phyloP scores from a whole-genome alignment of 2,329 filamentous ascomycete species.

The Parasarocladium wereldwijsianum region DNA sequence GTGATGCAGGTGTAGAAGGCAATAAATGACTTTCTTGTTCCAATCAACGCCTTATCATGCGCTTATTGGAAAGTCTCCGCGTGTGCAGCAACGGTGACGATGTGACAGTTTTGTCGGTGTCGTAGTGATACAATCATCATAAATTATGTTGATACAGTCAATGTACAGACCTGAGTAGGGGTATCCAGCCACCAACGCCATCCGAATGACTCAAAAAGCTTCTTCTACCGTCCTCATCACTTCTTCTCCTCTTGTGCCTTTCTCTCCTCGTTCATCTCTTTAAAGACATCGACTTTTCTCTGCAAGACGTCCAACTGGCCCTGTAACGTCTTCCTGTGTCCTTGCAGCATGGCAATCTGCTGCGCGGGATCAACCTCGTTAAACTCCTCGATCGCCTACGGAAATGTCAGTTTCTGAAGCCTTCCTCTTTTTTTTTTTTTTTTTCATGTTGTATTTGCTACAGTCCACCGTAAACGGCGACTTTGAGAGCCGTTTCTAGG shows the following conservation, averaged over 20 bases:
- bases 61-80: too few species aligned
- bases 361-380: constrained; percentile 24
- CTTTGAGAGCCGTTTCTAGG: not conserved
- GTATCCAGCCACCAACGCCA: too few species aligned
- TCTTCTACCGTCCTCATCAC: too few species aligned
- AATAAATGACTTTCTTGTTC: too few species aligned
- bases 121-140: too few species aligned
- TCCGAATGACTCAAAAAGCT: too few species aligned
- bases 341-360: constrained; percentile 29
- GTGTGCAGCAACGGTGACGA: too few species aligned
- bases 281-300: constrained; percentile 25
- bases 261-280: constrained; percentile 22
- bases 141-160: too few species aligned
- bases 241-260: constrained; percentile 15
- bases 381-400: constrained; percentile 21
- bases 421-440: not conserved
- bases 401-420: not conserved
- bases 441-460: not conserved
- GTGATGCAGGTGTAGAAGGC: too few species aligned
- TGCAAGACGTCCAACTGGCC: constrained; percentile 24
- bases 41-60: too few species aligned
- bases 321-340: constrained; percentile 23
- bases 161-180: too few species aligned
- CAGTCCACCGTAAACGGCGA: not conserved
- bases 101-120: too few species aligned